These are phyloP conservation scores for Arachis hypogaea DNA, from an alignment of 306 rosid species.

Conservation along the genomic window DNA sequence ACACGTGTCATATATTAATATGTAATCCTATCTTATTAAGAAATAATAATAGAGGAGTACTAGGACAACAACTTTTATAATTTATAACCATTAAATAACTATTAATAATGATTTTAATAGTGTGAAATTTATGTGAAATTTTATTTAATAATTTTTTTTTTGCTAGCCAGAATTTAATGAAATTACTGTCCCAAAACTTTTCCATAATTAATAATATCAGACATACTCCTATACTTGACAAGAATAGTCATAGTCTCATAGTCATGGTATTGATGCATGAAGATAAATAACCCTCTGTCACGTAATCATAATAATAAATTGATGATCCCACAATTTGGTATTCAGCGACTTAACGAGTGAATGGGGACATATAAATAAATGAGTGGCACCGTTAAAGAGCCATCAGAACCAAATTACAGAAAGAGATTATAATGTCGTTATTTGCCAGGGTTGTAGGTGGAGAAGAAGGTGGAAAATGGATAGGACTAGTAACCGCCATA, in stretches of 20 bases:
- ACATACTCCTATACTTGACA: neutral
- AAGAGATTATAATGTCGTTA: slow-evolving; percentile 27
- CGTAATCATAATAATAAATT: neutral
- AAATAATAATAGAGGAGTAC: no score
- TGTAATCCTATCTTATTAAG: neutral
- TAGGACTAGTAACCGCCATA: slow-evolving; percentile 54
- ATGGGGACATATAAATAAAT: slow-evolving; percentile 21
- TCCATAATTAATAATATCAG: no score
- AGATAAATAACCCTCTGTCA: neutral
- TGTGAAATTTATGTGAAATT: no score
- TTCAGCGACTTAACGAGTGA: neutral
- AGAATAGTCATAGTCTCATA: neutral
- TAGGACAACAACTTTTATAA: no score
- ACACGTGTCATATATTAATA: neutral
- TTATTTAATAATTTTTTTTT: no score
- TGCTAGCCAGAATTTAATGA: no score
- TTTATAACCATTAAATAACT: no score
- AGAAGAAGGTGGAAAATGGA: slow-evolving; percentile 49
- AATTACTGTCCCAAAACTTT: no score
- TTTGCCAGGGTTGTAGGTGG: slow-evolving; percentile 23
- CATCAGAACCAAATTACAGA: neutral
- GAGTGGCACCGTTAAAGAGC: neutral
- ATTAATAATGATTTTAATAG: no score
- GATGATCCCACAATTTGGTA: no score
- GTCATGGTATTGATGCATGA: neutral